Conservation (phyloP, 2,329 filamentous ascomycete species). For the Ophiostoma himal-ulmi region DNA sequence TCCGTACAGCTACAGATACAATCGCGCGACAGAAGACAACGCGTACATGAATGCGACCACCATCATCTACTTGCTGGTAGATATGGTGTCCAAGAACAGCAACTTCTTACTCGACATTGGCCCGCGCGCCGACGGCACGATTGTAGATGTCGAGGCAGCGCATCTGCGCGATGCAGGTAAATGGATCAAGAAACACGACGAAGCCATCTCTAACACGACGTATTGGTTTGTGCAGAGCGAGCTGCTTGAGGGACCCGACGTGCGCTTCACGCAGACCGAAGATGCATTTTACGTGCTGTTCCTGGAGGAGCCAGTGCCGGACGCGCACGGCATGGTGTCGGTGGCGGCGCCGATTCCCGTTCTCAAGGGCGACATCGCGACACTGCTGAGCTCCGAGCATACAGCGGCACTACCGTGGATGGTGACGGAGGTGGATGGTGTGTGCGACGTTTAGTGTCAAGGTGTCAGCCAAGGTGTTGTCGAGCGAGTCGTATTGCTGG, state of each 20-base stretch:
- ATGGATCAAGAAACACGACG: conserved; percentile 36
- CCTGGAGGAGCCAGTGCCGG: conserved; percentile 30
- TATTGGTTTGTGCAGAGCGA: conserved; percentile 42
- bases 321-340: conserved; percentile 31
- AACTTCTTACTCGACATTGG: conserved; percentile 54
- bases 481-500: conserved; percentile 37
- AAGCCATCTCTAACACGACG: conserved; percentile 53
- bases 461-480: conserved; percentile 31
- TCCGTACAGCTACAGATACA: conserved; percentile 55
- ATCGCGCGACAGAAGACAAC: conserved; percentile 45
- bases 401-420: conserved; percentile 30
- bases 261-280: conserved; percentile 42
- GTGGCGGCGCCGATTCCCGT: conserved; percentile 37
- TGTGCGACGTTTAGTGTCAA: background rate
- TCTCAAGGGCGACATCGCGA: conserved; percentile 39
- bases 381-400: conserved; percentile 32
- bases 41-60: conserved; percentile 48
- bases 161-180: conserved; percentile 46
- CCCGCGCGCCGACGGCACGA: conserved; percentile 49
- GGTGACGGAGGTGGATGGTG: background rate
- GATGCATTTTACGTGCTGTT: conserved; percentile 43
- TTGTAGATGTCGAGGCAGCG: conserved; percentile 43
- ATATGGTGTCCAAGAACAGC: conserved; percentile 51
- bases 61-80: conserved; percentile 44
- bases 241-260: conserved; percentile 24